These are phyloP conservation scores for Fonsecaea pedrosoi DNA, from an alignment of 2,329 filamentous ascomycete genomes.

Conservation along the genomic window DNA sequence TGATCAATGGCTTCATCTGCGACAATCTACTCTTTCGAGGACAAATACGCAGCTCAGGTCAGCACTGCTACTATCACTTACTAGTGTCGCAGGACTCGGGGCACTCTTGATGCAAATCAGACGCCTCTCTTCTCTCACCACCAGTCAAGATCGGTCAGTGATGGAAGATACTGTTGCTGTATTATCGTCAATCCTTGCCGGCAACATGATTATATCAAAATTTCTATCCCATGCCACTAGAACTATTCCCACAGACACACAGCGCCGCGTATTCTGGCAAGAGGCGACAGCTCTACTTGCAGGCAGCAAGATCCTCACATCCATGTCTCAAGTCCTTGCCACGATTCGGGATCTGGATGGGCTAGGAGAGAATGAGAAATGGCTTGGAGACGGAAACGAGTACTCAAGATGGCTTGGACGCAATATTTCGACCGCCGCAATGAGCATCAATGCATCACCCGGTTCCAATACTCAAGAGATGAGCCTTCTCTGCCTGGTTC, in stretches of 20 bases:
- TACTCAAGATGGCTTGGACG: slow-evolving; percentile 76
- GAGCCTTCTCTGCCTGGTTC: slow-evolving; percentile 53
- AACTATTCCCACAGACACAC: slow-evolving; percentile 47
- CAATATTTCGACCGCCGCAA: slow-evolving; percentile 61
- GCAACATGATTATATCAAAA: slow-evolving; percentile 23
- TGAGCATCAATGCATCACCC: slow-evolving; percentile 50
- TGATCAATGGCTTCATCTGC: slow-evolving; percentile 73
- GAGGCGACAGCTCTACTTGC: slow-evolving; percentile 66
- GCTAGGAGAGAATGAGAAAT: slow-evolving; percentile 49
- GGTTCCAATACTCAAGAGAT: slow-evolving; percentile 38
- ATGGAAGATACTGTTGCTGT: slow-evolving; percentile 48
- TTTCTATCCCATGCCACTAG: slow-evolving; percentile 46
- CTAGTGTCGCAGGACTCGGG: slow-evolving; percentile 77
- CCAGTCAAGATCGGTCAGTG: slow-evolving; percentile 42
- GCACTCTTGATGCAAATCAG: slow-evolving; percentile 75
- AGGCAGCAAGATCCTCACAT: slow-evolving; percentile 65
- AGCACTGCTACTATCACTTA: slow-evolving; percentile 68
- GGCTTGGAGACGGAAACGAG: slow-evolving; percentile 68
- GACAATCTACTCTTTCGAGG: slow-evolving; percentile 19
- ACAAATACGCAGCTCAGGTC: slow-evolving; percentile 46
- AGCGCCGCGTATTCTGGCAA: slow-evolving; percentile 62
- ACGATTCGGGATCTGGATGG: slow-evolving; percentile 44
- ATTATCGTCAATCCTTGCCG: slow-evolving; percentile 44
- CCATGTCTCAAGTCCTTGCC: slow-evolving; percentile 61
- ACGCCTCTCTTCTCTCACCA: slow-evolving; percentile 56